phyloP scores from a whole-genome alignment of 2,329 filamentous ascomycete genomes.

The Fusarium vanettenii region DNA sequence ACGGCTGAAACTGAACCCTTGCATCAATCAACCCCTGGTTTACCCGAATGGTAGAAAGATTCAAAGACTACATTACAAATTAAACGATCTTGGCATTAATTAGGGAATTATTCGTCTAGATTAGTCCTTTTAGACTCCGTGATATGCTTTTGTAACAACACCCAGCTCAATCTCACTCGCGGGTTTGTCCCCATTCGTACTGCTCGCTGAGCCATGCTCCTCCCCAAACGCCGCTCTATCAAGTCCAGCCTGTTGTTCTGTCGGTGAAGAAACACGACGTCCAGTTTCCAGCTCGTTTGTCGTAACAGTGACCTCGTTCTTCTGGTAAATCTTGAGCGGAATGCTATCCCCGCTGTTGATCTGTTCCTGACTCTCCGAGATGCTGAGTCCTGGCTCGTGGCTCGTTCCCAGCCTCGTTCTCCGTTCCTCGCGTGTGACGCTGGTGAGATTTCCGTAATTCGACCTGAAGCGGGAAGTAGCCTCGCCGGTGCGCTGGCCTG shows the following conservation, averaged over 20 bases:
- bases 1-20: not conserved
- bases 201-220: not conserved
- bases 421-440: conserved; percentile 32
- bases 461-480: conserved; percentile 37
- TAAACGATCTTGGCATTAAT: not conserved
- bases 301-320: conserved; percentile 49
- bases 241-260: not conserved
- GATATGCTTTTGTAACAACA: conserved; percentile 42
- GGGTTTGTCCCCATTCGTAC: conserved; percentile 18
- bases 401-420: conserved; percentile 1
- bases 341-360: conserved; percentile 48
- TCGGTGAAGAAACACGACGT: conserved; percentile 2
- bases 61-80: not conserved
- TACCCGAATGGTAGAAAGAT: too few relatives aligned
- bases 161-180: conserved; percentile 36
- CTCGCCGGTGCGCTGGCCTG: conserved; percentile 39
- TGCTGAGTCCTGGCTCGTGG: conserved; percentile 35
- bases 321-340: conserved; percentile 53
- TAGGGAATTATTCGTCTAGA: not conserved
- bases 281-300: conserved; percentile 10
- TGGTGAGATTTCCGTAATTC: conserved; percentile 39
- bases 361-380: conserved; percentile 51
- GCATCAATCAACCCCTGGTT: not conserved
- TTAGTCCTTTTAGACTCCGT: conserved; percentile 27
- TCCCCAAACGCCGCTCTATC: conserved; percentile 7